A percentile compares a stretch with the other conserved stretches of the same genome.
Evolutionary conservation across 176 grass and related monocot genomes (phyloP).

Genomic region (Lolium perenne): DNA sequence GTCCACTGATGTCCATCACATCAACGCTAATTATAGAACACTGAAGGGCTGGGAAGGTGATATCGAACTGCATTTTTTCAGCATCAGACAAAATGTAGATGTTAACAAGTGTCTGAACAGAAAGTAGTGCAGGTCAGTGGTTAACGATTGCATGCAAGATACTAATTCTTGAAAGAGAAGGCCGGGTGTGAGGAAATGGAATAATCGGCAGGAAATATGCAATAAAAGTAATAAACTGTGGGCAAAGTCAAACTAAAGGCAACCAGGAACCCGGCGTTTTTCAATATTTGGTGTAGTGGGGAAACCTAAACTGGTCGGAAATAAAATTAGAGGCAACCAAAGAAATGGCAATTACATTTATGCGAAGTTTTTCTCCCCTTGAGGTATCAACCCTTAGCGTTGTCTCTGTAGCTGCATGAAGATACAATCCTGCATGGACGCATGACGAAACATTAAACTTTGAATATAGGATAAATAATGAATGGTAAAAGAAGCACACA

Average conservation of each 20-base stretch:
- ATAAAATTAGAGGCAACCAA: conserved; percentile 12
- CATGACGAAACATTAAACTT: conserved; percentile 14
- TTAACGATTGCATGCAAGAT: conserved; percentile 5
- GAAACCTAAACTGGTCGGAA: background rate
- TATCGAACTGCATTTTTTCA: conserved; percentile 84
- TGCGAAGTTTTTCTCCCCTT: conserved; percentile 82
- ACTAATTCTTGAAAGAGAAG: conserved; percentile 26
- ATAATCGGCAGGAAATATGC: background rate
- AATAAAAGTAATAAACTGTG: background rate
- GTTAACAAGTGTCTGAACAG: conserved; percentile 43
- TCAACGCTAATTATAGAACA: conserved; percentile 95
- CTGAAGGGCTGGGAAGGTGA: conserved; percentile 94
- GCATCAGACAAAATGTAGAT: conserved; percentile 27
- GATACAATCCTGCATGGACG: conserved; percentile 75
- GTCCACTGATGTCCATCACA: conserved; percentile 96
- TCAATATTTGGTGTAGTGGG: background rate
- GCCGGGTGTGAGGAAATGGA: background rate
- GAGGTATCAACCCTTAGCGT: conserved; percentile 92
- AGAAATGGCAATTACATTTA: conserved; percentile 73
- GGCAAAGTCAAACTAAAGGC: conserved; percentile 21
- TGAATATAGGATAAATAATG: conserved; percentile 16
- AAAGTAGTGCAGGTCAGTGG: conserved; percentile 21
- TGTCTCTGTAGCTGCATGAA: conserved; percentile 90
- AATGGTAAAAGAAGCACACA: conserved; percentile 14
- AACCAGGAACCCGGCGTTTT: background rate